phyloP scores from a whole-genome alignment of 441 rosid genomes.

The Pelargonium cotyledonis region DNA sequence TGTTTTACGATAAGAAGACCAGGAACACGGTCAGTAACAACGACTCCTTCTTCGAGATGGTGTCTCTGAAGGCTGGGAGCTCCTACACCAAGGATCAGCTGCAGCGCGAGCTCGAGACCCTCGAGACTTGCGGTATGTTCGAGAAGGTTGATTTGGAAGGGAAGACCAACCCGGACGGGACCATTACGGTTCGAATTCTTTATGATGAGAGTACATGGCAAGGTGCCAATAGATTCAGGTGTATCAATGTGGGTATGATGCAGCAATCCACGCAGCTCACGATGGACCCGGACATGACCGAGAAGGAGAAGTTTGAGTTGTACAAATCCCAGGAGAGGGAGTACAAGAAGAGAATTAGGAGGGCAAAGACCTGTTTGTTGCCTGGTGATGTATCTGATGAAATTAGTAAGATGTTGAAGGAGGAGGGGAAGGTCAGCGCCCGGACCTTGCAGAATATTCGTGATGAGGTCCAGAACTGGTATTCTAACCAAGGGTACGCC shows the following conservation, averaged over 20 bases:
- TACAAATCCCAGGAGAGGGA: conserved; percentile 78
- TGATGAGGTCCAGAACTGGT: conserved; percentile 93
- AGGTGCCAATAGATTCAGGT: conserved; percentile 70
- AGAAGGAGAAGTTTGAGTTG: conserved; percentile 83
- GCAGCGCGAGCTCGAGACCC: conserved; percentile 75
- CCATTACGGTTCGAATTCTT: conserved; percentile 53
- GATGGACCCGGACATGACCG: conserved; percentile 93
- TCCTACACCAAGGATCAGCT: conserved; percentile 75
- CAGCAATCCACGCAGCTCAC: conserved; percentile 73
- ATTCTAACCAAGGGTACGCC: conserved; percentile 86
- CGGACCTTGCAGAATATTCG: conserved; percentile 85
- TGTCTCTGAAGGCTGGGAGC: conserved; percentile 72
- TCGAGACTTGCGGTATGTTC: conserved; percentile 93
- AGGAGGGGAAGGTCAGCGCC: conserved; percentile 78
- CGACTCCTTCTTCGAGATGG: conserved; percentile 96
- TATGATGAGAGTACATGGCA: conserved; percentile 91
- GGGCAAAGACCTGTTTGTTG: conserved; percentile 75
- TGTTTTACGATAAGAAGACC: conserved; percentile 58
- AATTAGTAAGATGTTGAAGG: conserved; percentile 63
- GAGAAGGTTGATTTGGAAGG: conserved; percentile 90
- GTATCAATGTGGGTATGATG: conserved; percentile 87
- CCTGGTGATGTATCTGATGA: conserved; percentile 48
- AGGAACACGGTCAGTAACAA: conserved; percentile 64
- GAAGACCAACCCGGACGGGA: conserved; percentile 78
- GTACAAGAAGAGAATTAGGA: conserved; percentile 68